phyloP scores from a whole-genome alignment of 768 basidiomycete genomes.

The Phaffia australis region DNA sequence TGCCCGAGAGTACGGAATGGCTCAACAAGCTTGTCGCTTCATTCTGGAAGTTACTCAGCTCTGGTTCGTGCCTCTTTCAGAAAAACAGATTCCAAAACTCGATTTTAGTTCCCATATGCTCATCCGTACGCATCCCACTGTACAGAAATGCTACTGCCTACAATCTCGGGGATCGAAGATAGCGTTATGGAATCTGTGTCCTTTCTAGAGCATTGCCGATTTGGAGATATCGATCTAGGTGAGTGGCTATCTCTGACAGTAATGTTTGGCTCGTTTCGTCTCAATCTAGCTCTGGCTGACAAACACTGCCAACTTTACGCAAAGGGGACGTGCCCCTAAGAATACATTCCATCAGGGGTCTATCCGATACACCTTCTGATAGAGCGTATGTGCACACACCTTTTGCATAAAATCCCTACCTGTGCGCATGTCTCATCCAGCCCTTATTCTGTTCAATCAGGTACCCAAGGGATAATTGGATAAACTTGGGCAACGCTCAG shows the following conservation, averaged over 20 bases:
- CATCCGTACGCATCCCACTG: conserved; percentile 31
- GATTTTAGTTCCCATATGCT: neutral
- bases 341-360: conserved; percentile 56
- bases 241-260: too few relatives aligned
- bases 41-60: conserved; percentile 66
- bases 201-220: conserved; percentile 33
- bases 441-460: too few relatives aligned
- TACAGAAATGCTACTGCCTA: conserved; percentile 40
- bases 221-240: too few relatives aligned
- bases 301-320: conserved; percentile 22
- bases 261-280: too few relatives aligned
- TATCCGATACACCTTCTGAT: conserved; percentile 47
- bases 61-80: conserved; percentile 30
- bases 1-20: conserved; percentile 51
- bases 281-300: too few relatives aligned
- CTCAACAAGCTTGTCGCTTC: conserved; percentile 45
- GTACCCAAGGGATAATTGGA: conserved; percentile 40
- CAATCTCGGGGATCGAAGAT: conserved; percentile 42
- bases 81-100: neutral
- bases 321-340: conserved; percentile 60
- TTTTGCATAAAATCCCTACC: too few relatives aligned
- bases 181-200: conserved; percentile 46
- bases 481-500: too few relatives aligned
- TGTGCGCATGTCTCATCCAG: too few relatives aligned
- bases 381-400: conserved; percentile 37